Evolutionary conservation across 148 eudicot genomes (phyloP).

Genomic region (Dianthus caryophyllus): DNA sequence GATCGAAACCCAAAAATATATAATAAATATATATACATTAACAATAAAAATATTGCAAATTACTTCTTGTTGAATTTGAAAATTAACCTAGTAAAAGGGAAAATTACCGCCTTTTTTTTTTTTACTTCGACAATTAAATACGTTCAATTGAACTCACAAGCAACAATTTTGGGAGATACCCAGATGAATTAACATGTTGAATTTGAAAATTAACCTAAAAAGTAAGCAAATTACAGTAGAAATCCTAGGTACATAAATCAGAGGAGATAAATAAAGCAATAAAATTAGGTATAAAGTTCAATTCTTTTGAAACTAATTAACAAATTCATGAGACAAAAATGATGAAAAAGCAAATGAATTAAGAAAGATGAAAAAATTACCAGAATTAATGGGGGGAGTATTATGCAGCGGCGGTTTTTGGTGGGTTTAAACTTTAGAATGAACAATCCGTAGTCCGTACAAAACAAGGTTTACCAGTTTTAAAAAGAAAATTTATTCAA

Average conservation of each 20-base stretch:
- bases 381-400: too few relatives aligned
- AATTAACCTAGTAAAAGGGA: not conserved
- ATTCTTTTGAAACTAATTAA: not conserved
- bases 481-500: too few relatives aligned
- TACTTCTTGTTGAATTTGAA: not conserved
- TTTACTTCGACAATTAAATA: too few relatives aligned
- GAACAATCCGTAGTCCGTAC: too few relatives aligned
- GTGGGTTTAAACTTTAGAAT: too few relatives aligned
- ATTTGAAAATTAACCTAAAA: not conserved
- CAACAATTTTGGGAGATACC: not conserved
- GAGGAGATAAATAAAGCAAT: not conserved
- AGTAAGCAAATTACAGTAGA: not conserved
- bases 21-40: not conserved
- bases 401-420: too few relatives aligned
- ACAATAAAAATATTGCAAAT: too few relatives aligned
- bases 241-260: not conserved
- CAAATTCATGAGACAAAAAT: not conserved
- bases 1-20: not conserved
- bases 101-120: too few relatives aligned
- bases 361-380: too few relatives aligned
- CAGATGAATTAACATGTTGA: not conserved
- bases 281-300: not conserved
- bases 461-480: too few relatives aligned
- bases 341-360: too few relatives aligned
- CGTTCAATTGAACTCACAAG: too few relatives aligned